phyloP scores from a whole-genome alignment of 768 basidiomycete species.

The Russula vinacea region DNA sequence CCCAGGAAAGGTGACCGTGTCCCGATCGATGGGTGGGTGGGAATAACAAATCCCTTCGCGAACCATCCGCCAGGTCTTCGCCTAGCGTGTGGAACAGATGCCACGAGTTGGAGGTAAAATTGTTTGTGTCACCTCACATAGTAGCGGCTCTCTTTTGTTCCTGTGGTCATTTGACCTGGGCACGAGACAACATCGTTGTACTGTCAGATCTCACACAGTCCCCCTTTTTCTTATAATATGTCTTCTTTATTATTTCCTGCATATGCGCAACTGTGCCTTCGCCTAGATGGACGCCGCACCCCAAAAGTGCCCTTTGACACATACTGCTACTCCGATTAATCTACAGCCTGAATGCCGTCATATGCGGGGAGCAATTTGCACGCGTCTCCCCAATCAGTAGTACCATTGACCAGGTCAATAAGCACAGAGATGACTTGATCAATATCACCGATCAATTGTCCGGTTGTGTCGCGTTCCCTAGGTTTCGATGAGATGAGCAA shows the following conservation, averaged over 20 bases:
- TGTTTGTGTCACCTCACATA: conserved; percentile 3
- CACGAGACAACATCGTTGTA: conserved; percentile 10
- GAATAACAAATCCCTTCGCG: conserved; percentile 1
- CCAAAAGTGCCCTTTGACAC: conserved; percentile 19
- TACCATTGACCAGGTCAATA: conserved; percentile 71
- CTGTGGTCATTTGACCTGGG: conserved; percentile 21
- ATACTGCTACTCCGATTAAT: conserved; percentile 33
- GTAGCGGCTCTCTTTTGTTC: conserved; percentile 1
- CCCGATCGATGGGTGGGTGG: not conserved
- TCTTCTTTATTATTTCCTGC: not conserved
- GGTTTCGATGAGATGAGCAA: conserved; percentile 13
- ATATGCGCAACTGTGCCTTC: conserved; percentile 9
- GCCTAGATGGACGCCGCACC: conserved; percentile 9
- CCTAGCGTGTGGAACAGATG: not conserved
- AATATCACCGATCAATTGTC: conserved; percentile 85
- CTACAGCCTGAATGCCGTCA: conserved; percentile 86
- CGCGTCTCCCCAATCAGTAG: conserved; percentile 74
- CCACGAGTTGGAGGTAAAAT: conserved; percentile 7
- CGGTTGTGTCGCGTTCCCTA: conserved; percentile 93
- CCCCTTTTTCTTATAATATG: conserved; percentile 9
- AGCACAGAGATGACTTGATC: conserved; percentile 86
- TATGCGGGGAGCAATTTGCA: conserved; percentile 69
- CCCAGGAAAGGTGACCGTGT: not conserved
- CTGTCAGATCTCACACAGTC: conserved; percentile 10
- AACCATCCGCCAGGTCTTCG: conserved; percentile 19